A percentile compares a stretch with the other conserved stretches of the same genome.
These are phyloP conservation scores for Chalciporus sphaerocephalus DNA, from an alignment of 768 basidiomycete genomes.

Conservation along the genomic window DNA sequence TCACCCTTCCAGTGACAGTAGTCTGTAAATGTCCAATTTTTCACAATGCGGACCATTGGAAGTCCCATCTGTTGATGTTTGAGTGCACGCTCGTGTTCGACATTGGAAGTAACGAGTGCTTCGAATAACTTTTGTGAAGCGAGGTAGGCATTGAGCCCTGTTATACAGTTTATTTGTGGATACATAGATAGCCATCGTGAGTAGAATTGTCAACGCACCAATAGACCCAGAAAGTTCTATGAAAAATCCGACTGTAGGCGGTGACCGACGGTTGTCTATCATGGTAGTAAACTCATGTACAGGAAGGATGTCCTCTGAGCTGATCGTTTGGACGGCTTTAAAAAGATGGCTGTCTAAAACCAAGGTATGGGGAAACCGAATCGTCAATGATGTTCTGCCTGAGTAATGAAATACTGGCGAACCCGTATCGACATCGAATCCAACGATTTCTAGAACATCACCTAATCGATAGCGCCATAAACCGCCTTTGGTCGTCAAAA, in stretches of 20 bases:
- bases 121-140: constrained; percentile 8
- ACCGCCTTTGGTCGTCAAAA: constrained; percentile 20
- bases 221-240: constrained; percentile 9
- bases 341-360: constrained; percentile 13
- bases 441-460: constrained; percentile 16
- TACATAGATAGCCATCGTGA: not conserved
- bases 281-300: constrained; percentile 16
- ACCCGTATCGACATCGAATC: constrained; percentile 8
- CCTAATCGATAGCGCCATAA: constrained; percentile 23
- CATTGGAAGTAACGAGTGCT: constrained; percentile 1
- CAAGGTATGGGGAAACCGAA: constrained; percentile 5
- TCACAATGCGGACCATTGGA: constrained; percentile 22
- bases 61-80: not conserved
- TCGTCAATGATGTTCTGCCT: constrained; percentile 13
- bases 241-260: constrained; percentile 11
- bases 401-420: constrained; percentile 11
- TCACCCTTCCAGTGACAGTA: constrained; percentile 15
- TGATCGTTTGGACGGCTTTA: not conserved
- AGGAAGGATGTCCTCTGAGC: constrained; percentile 1
- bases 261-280: constrained; percentile 11
- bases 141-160: constrained; percentile 6
- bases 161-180: not conserved
- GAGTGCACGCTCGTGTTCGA: not conserved
- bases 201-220: constrained; percentile 3
- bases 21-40: constrained; percentile 16